Conservation (phyloP, 352 stramenopile genomes). For the Blastocystis sp. region DNA sequence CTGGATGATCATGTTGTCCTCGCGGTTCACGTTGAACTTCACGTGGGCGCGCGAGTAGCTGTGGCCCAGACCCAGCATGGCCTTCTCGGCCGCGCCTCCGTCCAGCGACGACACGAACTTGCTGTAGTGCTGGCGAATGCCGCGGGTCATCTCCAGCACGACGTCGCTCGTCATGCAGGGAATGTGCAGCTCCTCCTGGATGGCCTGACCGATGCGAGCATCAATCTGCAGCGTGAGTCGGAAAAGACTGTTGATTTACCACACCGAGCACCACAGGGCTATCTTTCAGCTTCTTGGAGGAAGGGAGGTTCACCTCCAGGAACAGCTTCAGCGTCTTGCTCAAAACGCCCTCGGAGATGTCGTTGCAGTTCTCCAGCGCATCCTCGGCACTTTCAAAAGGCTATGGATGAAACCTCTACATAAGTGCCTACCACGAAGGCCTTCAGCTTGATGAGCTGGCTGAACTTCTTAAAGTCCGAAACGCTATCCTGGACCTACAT, state of each 20-base stretch:
- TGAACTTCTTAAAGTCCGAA: conserved; percentile 79
- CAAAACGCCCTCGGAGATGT: conserved; percentile 87
- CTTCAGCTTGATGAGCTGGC: conserved; percentile 95
- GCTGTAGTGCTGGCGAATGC: conserved; percentile 91
- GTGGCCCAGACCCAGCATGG: conserved; percentile 96
- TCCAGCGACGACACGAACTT: conserved; percentile 96
- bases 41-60: conserved; percentile 96
- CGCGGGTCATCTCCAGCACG: conserved; percentile 90
- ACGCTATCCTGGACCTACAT: conserved; percentile 26
- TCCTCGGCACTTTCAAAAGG: conserved; percentile 97
- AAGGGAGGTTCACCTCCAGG: conserved; percentile 98
- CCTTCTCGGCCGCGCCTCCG: conserved; percentile 89
- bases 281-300: conserved; percentile 86
- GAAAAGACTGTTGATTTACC: conserved; percentile 34
- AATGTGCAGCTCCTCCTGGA: conserved; percentile 87
- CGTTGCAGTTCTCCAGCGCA: conserved; percentile 98
- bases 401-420: conserved; percentile 72
- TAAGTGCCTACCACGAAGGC: conserved; percentile 78
- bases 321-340: conserved; percentile 92
- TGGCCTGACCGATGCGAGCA: conserved; percentile 87
- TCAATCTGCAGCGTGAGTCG: conserved; percentile 76
- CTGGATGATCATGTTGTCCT: conserved; percentile 99
- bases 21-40: conserved; percentile 99
- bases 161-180: conserved; percentile 96
- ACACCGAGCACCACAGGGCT: conserved; percentile 83